Evolutionary conservation across 2,329 filamentous ascomycete species (phyloP).

Genomic region (Leptographium wingfieldii): DNA sequence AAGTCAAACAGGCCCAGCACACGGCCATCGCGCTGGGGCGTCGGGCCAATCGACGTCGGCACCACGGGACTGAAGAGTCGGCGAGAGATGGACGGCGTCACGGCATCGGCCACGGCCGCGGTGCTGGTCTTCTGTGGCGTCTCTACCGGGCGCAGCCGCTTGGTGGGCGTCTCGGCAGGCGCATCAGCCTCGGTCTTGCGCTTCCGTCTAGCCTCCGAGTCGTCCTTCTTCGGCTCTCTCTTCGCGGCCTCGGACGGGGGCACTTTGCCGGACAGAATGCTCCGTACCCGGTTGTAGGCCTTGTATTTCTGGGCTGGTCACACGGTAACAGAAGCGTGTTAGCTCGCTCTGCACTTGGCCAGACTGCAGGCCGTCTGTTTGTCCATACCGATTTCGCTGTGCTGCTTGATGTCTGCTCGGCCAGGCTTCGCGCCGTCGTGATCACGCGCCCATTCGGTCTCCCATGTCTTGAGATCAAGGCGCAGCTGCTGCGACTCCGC

Average conservation of each 20-base stretch:
- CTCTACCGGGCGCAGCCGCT: constrained; percentile 32
- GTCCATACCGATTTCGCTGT: constrained; percentile 52
- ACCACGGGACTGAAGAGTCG: constrained; percentile 47
- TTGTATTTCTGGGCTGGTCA: constrained; percentile 58
- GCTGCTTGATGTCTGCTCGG: constrained; percentile 64
- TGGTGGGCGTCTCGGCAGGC: constrained; percentile 34
- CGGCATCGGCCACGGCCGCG: background rate
- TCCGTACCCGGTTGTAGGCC: constrained; percentile 55
- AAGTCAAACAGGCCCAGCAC: constrained; percentile 69
- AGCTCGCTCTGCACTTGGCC: background rate
- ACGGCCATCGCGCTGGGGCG: constrained; percentile 65
- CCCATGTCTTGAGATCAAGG: constrained; percentile 62
- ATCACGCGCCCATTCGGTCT: constrained; percentile 49
- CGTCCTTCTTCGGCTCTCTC: constrained; percentile 17
- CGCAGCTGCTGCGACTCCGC: constrained; percentile 42
- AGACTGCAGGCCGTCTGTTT: background rate
- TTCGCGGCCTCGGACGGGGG: constrained; percentile 18
- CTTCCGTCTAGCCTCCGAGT: constrained; percentile 23
- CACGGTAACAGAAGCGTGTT: background rate
- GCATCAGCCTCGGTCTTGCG: constrained; percentile 19
- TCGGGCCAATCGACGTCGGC: constrained; percentile 58
- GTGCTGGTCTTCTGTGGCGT: constrained; percentile 32
- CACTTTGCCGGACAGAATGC: constrained; percentile 43
- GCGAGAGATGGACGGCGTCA: constrained; percentile 42
- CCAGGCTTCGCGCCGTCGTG: constrained; percentile 57